Conservation (phyloP, 495 filamentous ascomycete species). For the Penicillium silybi region DNA sequence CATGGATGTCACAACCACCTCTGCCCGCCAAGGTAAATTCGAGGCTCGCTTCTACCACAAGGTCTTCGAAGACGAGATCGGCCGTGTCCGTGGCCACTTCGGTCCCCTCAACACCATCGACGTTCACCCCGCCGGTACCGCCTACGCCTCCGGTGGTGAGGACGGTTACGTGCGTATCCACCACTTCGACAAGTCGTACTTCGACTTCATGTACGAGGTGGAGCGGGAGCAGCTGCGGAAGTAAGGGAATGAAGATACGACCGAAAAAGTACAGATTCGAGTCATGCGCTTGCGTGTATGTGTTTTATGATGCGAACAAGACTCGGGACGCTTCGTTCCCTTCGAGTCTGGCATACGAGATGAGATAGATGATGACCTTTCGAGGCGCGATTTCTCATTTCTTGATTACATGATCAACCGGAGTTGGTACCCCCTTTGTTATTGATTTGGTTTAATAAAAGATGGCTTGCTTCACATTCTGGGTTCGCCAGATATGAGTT, state of each 20-base stretch:
- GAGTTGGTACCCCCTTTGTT: slow-evolving; percentile 42
- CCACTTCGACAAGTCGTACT: slow-evolving; percentile 97
- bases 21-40: slow-evolving; percentile 92
- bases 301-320: slow-evolving; percentile 44
- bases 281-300: slow-evolving; percentile 36
- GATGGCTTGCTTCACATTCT: slow-evolving; percentile 29
- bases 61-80: slow-evolving; percentile 98
- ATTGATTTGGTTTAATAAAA: slow-evolving; percentile 42
- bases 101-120: slow-evolving; percentile 89
- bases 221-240: slow-evolving; percentile 63
- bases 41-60: slow-evolving; percentile 99
- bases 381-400: slow-evolving; percentile 40
- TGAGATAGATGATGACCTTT: slow-evolving; percentile 34
- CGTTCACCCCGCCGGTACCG: slow-evolving; percentile 81
- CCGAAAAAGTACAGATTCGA: slow-evolving; percentile 13
- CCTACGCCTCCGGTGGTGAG: slow-evolving; percentile 92
- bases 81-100: slow-evolving; percentile 93
- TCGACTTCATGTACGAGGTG: slow-evolving; percentile 98
- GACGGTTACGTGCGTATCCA: slow-evolving; percentile 98
- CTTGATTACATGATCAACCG: slow-evolving; percentile 47
- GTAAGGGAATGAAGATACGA: slow-evolving; percentile 20
- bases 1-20: slow-evolving; percentile 98
- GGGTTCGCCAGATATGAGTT: slow-evolving; percentile 16
- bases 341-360: slow-evolving; percentile 30
- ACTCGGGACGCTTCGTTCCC: slow-evolving; percentile 13